Evolutionary conservation across 257 asterid species (phyloP), one percentile per base, ranked within the genome.

Genomic region (Dorcoceras hygrometricum): DNA sequence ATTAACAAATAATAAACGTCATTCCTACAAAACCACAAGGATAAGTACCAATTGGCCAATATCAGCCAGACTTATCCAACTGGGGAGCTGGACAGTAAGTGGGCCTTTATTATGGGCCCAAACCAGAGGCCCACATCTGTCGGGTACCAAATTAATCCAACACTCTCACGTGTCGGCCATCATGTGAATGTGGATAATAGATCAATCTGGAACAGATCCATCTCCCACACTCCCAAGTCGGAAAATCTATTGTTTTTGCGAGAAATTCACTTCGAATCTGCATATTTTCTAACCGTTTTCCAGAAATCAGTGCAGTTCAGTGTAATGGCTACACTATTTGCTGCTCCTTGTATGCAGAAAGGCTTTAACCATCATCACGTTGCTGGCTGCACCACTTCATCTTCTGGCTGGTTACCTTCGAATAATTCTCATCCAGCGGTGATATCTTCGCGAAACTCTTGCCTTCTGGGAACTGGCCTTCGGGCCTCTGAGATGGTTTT

Each of bases 301-400:
- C 4, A 46, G 19, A 14, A 46, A 46, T 46, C n/a, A 3, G n/a
- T 14, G 50, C 5, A 14, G n/a, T 39, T 55, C 31, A 54, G 57
- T 59, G 78, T 6, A 66, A 91, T 91, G 98, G 83, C 88, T 66
- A 66, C 85, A 54, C 73, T 85, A 10, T 78, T 77, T 28, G 78
- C 86, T 64, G 80, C 91, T 61, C 89, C 86, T 0, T 61, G 79
- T 50, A 36, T 83, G 2, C 90, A 75, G 70, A 61, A 76, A 64
- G 68, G 73, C 63, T 81, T 78, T 70, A 71, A 32, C 6, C 69
- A 56, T 48, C 79, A 68, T 74, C 77, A 76, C 67, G 71, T 77
- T 81, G 73, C 82, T 27, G 77, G 76, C 60, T 74, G 80, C 29
- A 10, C 81, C 22, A 70, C 83, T 6, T 59, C 65, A 18, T 70